A percentile compares a stretch with the other conserved stretches of the same genome.
phyloP scores from a whole-genome alignment of 2,329 filamentous ascomycete species.

The Phyllosticta paracitricarpa region DNA sequence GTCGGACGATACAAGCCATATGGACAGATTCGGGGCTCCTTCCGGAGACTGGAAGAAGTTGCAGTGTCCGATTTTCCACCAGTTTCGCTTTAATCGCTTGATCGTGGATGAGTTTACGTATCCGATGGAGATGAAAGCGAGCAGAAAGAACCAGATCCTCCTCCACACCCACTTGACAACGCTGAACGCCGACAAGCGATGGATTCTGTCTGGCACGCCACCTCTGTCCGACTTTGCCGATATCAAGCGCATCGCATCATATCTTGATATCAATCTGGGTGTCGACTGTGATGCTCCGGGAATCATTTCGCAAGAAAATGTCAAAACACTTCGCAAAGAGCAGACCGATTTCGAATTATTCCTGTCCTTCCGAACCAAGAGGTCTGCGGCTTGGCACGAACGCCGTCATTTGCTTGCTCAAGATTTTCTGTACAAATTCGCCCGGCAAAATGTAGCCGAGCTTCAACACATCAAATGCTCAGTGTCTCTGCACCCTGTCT shows the following conservation, averaged over 20 bases:
- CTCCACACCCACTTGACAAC: constrained; percentile 31
- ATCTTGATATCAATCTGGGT: constrained; percentile 47
- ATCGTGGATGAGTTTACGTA: constrained; percentile 59
- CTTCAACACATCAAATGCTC: constrained; percentile 29
- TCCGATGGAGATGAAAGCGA: constrained; percentile 25
- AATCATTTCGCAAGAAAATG: neutral
- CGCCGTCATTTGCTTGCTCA: constrained; percentile 44
- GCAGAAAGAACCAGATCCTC: neutral
- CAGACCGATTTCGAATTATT: constrained; percentile 47
- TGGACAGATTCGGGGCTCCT: neutral
- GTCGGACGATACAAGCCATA: neutral
- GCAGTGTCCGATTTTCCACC: constrained; percentile 40
- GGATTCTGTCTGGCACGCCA: constrained; percentile 56
- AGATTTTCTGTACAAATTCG: constrained; percentile 44
- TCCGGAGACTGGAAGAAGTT: constrained; percentile 19
- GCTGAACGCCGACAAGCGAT: constrained; percentile 43
- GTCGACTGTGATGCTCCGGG: constrained; percentile 38
- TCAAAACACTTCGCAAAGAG: constrained; percentile 21
- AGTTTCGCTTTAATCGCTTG: constrained; percentile 51
- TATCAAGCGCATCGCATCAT: constrained; percentile 47
- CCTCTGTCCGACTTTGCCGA: constrained; percentile 48
- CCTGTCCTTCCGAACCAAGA: constrained; percentile 39
- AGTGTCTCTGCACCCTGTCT: constrained; percentile 33
- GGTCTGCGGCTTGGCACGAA: constrained; percentile 43
- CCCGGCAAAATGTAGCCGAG: constrained; percentile 27